These are phyloP conservation scores for Lentinula raphanica DNA, from an alignment of 768 basidiomycete genomes.

Conservation along the genomic window DNA sequence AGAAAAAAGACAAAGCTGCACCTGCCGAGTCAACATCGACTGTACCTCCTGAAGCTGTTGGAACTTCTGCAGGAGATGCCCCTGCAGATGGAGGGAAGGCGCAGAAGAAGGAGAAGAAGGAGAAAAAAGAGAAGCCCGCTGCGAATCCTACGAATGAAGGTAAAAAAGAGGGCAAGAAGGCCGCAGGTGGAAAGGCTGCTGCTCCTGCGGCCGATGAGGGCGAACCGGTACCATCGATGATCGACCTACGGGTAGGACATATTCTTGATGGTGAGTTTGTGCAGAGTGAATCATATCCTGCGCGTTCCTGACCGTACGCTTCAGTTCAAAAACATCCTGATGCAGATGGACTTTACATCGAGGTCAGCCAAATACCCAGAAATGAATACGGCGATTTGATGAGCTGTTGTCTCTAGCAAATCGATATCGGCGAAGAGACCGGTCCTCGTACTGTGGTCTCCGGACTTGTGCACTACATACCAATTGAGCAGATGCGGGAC, in stretches of 20 bases:
- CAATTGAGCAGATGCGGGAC: conserved; percentile 89
- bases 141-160: conserved; percentile 31
- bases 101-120: conserved; percentile 39
- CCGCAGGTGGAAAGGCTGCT: conserved; percentile 40
- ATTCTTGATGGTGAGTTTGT: conserved; percentile 77
- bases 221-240: conserved; percentile 93
- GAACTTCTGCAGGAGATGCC: conserved; percentile 16
- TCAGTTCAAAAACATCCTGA: conserved; percentile 94
- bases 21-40: conserved; percentile 18
- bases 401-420: conserved; percentile 53
- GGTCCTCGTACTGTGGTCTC: conserved; percentile 96
- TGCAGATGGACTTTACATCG: conserved; percentile 95
- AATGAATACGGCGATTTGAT: background rate
- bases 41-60: conserved; percentile 24
- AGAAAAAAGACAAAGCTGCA: conserved; percentile 36
- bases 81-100: background rate
- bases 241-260: conserved; percentile 90
- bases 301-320: conserved; percentile 2
- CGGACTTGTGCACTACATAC: conserved; percentile 93
- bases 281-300: background rate
- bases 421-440: conserved; percentile 91
- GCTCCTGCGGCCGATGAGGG: conserved; percentile 57
- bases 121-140: conserved; percentile 53
- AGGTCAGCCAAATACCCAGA: conserved; percentile 46
- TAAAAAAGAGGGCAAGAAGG: conserved; percentile 26